Evolutionary conservation across 2,329 filamentous ascomycete genomes (phyloP), one percentile per base, ranked within the genome.

Genomic region (Ophiostoma perfectum): DNA sequence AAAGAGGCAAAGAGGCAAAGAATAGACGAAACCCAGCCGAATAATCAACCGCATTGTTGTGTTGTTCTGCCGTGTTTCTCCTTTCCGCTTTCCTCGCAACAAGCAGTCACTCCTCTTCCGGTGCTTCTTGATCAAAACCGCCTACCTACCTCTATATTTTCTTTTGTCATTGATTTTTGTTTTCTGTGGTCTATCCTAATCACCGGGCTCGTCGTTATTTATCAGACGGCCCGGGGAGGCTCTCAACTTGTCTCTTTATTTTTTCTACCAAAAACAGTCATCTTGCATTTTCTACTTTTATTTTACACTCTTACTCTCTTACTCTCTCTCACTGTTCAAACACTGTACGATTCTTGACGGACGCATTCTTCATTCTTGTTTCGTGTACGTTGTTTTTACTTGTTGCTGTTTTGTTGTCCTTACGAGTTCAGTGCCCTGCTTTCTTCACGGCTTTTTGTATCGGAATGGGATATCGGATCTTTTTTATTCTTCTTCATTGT

Each of bases 371-470:
- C 49, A 58, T 45, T 45, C n/a, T 60, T 52, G n/a, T 45, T 66
- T 60, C 39, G n/a, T 39, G 36, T 60, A 39, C 18, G 52, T 3
- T 45, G 18, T 52, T 52, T 18, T 64, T 11, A 12, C 58, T 44
- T 55, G 36, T 18, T 16, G 12, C 55, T 36, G 14, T 44, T 42
- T 63, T 62, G n/a, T 47, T n/a, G 47, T 63, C 38, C 36, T 39
- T 38, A 12, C 9, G 12, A 16, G 11, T 47, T 47, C 45, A 47
- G 12, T 18, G 11, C 52, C 7, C 14, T 18, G 11, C 58, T 49
- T 45, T n/a, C 36, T 55, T 65, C 12, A 18, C 62, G 18, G 66
- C 38, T 52, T 66, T 52, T 47, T 68, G 49, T 68, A 67, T 63
- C 58, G 58, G 58, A 42, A 67, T 64, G 66, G 66, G 66, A 63